Evolutionary conservation across 1,284 basidiomycete species (phyloP).

Genomic region (Moesziomyces sp.): DNA sequence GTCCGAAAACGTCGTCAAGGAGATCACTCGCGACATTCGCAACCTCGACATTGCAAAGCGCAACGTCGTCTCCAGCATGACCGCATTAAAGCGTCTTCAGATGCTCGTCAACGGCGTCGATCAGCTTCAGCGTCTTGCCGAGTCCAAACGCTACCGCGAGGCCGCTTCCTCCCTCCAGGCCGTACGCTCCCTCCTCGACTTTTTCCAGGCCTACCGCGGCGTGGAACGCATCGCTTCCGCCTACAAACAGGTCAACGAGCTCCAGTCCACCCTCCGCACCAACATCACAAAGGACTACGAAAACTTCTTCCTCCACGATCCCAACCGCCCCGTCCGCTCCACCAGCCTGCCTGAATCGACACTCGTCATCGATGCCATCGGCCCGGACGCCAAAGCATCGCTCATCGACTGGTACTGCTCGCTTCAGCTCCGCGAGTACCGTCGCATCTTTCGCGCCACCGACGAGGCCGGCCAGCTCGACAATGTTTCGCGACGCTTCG

Average conservation of each 20-base stretch:
- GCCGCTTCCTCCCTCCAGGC: slow-evolving; percentile 63
- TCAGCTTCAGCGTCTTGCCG: slow-evolving; percentile 59
- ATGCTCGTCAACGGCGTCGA: slow-evolving; percentile 60
- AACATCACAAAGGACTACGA: slow-evolving; percentile 62
- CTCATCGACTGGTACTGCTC: slow-evolving; percentile 90
- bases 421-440: slow-evolving; percentile 92
- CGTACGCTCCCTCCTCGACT: slow-evolving; percentile 58
- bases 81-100: slow-evolving; percentile 86
- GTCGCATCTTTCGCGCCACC: slow-evolving; percentile 82
- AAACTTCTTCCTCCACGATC: slow-evolving; percentile 54
- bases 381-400: slow-evolving; percentile 69
- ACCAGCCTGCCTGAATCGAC: slow-evolving; percentile 60
- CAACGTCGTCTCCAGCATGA: slow-evolving; percentile 83
- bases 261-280: slow-evolving; percentile 51
- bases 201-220: slow-evolving; percentile 55
- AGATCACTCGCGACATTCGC: slow-evolving; percentile 97
- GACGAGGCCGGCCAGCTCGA: slow-evolving; percentile 88
- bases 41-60: slow-evolving; percentile 92
- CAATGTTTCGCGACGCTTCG: slow-evolving; percentile 90
- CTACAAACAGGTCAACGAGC: slow-evolving; percentile 51
- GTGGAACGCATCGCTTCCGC: slow-evolving; percentile 58
- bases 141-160: slow-evolving; percentile 55
- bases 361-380: slow-evolving; percentile 63
- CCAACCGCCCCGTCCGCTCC: slow-evolving; percentile 45
- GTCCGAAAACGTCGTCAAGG: slow-evolving; percentile 91